Percentiles rank a stretch among this genome's conserved stretches.
Evolutionary conservation across 2,329 filamentous ascomycete species (phyloP).

Genomic region (Teratosphaeria nubilosa): DNA sequence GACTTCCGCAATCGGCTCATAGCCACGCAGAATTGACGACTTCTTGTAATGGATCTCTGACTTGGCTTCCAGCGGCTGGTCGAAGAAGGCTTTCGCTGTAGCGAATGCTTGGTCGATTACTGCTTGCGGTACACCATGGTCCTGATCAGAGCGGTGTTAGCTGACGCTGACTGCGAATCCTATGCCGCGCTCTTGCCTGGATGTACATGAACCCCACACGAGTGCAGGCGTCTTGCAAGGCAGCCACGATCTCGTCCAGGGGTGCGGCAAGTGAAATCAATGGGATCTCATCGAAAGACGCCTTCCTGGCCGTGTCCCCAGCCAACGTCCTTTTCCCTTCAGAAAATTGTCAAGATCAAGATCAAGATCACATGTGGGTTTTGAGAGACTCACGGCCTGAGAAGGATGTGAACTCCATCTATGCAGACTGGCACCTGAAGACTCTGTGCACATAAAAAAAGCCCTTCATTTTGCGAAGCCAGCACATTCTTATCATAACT

Average conservation of each 20-base stretch:
- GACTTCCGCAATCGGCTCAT: slow-evolving; percentile 63
- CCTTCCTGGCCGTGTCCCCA: slow-evolving; percentile 11
- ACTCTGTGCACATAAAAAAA: background rate
- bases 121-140: slow-evolving; percentile 55
- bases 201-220: slow-evolving; percentile 17
- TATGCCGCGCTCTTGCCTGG: slow-evolving; percentile 1
- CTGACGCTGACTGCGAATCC: background rate
- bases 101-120: slow-evolving; percentile 10
- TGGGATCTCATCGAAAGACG: slow-evolving; percentile 15
- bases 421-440: background rate
- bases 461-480: background rate
- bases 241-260: slow-evolving; percentile 8
- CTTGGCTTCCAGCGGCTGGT: slow-evolving; percentile 34
- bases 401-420: background rate
- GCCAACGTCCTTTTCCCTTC: slow-evolving; percentile 9
- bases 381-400: background rate
- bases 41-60: slow-evolving; percentile 53
- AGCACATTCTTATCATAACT: background rate
- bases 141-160: slow-evolving; percentile 30
- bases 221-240: slow-evolving; percentile 14
- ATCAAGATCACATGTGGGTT: background rate
- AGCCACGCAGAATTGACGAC: slow-evolving; percentile 54
- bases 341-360: background rate
- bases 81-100: slow-evolving; percentile 22
- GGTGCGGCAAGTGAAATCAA: slow-evolving; percentile 11